Base-by-base conservation (phyloP, 2,329 filamentous ascomycete genomes). In the Aspergillus tamarii region DNA sequence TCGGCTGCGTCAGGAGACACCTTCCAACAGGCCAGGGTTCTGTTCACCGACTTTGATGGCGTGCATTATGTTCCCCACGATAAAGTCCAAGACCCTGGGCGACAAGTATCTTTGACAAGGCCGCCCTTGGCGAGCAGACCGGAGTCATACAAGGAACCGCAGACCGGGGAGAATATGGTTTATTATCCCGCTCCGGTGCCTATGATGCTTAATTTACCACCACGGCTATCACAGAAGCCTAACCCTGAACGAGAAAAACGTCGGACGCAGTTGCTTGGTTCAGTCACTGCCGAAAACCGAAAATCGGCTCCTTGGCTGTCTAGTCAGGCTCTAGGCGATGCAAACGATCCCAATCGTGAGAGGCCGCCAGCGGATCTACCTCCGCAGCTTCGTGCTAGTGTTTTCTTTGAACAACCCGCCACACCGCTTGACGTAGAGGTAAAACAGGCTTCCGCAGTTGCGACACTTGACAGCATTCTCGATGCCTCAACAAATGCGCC, bases 111-210 rank as follows among this genome's bases (percentile, higher is more conserved):
- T 32, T 66, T 82, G 48, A 74, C 67, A 23, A 75, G 74, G 56
- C 78, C 78, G 26, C 79, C 80, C 39, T 74, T 81, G 53, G 79
- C 80, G 6, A 75, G 72, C 60, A 71, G 77, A 57, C 71, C 77
- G 14, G 71, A 77, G 65, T 70, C 74, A 28, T 80, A 78, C 68
- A 74, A 77, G 57, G 74, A 80, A 61, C 76, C 79, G 3, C 75
- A 73, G 57, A 89, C 89, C 1, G 90, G 88, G 5, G 88, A 94
- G 68, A 84, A 89, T 70, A 97, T 98, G 92, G 88, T 97, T 11
- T 98, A 90, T 78, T 99, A 99, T 76, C 95, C 95, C 16, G 95
- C 95, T 3, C 94, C 93, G 1, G 95, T 99, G 3, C 95, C 95
- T 3, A 89, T 91, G 66, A 94, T 96, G 89, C 85, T 99, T 62